A percentile compares a stretch with the other conserved stretches of the same genome.
Conservation (phyloP, 164 flowering plant species). For the Echeveria elegans region DNA sequence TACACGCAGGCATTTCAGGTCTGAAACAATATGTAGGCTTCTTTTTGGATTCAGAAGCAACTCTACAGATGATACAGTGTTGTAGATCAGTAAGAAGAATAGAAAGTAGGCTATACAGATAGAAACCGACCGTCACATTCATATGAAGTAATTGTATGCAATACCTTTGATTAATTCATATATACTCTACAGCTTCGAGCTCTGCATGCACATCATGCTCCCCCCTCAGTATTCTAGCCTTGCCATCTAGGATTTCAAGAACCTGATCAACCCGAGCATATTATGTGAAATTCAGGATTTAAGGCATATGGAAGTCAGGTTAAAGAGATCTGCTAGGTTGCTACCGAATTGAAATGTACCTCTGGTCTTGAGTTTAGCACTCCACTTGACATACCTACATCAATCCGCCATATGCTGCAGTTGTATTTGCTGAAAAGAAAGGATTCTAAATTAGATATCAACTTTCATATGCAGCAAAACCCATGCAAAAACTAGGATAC, state of each 20-base stretch:
- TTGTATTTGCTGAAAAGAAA: constrained; percentile 55
- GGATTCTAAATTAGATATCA: not conserved
- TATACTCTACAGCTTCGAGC: constrained; percentile 12
- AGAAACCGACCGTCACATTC: not conserved
- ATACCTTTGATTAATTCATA: constrained; percentile 5
- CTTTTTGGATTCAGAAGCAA: not conserved
- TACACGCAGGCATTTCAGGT: not conserved
- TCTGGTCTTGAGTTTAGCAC: constrained; percentile 87
- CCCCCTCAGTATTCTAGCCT: constrained; percentile 10
- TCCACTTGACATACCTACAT: constrained; percentile 97
- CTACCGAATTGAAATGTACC: constrained; percentile 29
- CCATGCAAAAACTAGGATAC: not conserved
- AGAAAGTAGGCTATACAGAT: not conserved
- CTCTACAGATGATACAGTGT: not conserved
- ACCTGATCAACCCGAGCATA: not conserved
- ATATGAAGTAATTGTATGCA: not conserved
- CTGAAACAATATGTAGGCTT: not conserved
- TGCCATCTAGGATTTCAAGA: constrained; percentile 12
- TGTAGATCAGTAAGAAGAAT: not conserved
- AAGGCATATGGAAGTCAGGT: not conserved
- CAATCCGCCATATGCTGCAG: constrained; percentile 76
- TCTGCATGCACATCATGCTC: constrained; percentile 3
- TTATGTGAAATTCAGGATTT: not conserved
- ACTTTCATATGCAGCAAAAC: not conserved
- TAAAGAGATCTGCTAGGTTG: not conserved